Conservation (phyloP, 106 monocot species). For the Dioscorea zingiberensis region DNA sequence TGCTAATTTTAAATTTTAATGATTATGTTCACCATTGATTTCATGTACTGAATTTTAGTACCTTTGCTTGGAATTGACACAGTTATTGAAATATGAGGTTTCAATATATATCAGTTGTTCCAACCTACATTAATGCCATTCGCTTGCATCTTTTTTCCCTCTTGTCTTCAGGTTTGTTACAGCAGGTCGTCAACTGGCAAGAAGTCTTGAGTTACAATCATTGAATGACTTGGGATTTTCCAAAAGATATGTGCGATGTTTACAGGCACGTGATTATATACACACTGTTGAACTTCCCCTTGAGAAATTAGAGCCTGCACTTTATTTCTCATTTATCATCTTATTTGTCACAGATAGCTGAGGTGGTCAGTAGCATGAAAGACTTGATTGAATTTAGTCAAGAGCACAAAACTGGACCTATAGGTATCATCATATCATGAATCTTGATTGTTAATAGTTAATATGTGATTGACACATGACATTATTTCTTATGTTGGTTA, state of each 20-base stretch:
- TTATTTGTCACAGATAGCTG: slow-evolving; percentile 60
- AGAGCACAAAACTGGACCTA: slow-evolving; percentile 73
- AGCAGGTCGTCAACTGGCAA: slow-evolving; percentile 72
- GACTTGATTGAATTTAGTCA: slow-evolving; percentile 84
- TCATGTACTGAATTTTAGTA: no score
- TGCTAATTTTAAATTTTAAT: background rate
- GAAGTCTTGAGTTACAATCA: slow-evolving; percentile 69
- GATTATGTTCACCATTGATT: no score
- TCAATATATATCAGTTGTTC: background rate
- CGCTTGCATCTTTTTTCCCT: no score
- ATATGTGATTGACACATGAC: background rate
- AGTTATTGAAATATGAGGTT: no score
- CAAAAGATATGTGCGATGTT: slow-evolving; percentile 90
- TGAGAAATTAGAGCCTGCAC: background rate
- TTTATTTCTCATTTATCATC: no score
- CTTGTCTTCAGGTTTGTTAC: slow-evolving; percentile 68
- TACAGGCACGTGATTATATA: slow-evolving; percentile 49
- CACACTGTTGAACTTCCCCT: background rate
- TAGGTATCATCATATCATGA: slow-evolving; percentile 43
- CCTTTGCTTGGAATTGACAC: no score
- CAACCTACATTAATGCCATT: no score
- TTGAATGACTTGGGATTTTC: slow-evolving; percentile 90
- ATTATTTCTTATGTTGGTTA: background rate
- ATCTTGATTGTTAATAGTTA: background rate
- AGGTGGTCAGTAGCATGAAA: slow-evolving; percentile 97